A percentile compares a stretch with the other conserved stretches of the same genome.
Conservation (phyloP, 2,329 filamentous ascomycete genomes). For the Xylaria sp. region DNA sequence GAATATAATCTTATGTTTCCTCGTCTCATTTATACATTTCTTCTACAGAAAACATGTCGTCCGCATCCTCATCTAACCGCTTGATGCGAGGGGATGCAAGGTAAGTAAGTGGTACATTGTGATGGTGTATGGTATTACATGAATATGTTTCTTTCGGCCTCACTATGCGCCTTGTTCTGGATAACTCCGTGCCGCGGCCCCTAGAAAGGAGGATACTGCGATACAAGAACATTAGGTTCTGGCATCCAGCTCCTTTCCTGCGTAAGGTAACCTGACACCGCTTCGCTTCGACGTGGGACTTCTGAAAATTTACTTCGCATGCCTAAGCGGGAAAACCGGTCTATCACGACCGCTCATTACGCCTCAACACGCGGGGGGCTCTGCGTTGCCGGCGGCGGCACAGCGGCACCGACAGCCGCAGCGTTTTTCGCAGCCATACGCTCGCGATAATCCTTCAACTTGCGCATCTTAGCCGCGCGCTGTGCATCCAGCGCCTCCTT, state of each 20-base stretch:
- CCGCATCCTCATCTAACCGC: not conserved
- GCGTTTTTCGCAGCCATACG: constrained; percentile 21
- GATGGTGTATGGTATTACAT: constrained; percentile 20
- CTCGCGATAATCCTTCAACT: constrained; percentile 35
- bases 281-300: no score
- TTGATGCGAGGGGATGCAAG: not conserved
- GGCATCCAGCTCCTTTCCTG: no score
- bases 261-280: no score
- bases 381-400: not conserved
- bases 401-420: not conserved
- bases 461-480: constrained; percentile 28
- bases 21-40: constrained; percentile 13
- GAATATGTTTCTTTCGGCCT: not conserved
- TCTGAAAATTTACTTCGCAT: not conserved
- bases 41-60: not conserved
- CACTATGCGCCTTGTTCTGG: no score
- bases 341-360: not conserved
- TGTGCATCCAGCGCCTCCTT: constrained; percentile 41
- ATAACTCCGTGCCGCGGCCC: no score
- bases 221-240: no score
- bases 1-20: not conserved
- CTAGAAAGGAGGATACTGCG: not conserved
- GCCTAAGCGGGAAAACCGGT: not conserved
- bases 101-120: constrained; percentile 10
- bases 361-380: constrained; percentile 9